These are phyloP conservation scores for Taiozyma onychis DNA, from an alignment of 1,139 yeast genomes.

Conservation along the genomic window DNA sequence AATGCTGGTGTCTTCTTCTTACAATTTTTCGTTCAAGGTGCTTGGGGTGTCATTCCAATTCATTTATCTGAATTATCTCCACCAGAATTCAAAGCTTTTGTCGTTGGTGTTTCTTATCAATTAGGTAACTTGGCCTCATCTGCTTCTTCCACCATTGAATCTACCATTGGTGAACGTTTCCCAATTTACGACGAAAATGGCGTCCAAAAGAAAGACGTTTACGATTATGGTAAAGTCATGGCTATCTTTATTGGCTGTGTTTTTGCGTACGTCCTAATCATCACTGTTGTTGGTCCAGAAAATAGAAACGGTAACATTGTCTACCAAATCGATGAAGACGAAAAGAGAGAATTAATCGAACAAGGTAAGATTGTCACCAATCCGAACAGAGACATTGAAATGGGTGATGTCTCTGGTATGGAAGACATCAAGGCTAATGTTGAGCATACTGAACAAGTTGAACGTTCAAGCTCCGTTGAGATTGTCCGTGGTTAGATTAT, in stretches of 20 bases:
- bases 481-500: background rate
- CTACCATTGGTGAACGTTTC: conserved; percentile 65
- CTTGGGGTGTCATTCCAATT: conserved; percentile 83
- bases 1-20: conserved; percentile 77
- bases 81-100: conserved; percentile 69
- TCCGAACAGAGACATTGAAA: conserved; percentile 10
- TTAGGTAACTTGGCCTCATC: conserved; percentile 80
- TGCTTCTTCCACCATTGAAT: conserved; percentile 79
- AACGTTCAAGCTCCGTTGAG: background rate
- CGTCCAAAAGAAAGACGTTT: conserved; percentile 24
- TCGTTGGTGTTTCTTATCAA: conserved; percentile 73
- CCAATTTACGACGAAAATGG: conserved; percentile 40
- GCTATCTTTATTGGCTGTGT: conserved; percentile 80
- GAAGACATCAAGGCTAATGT: conserved; percentile 7
- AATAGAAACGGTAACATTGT: conserved; percentile 37
- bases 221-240: conserved; percentile 65
- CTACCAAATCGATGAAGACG: conserved; percentile 17
- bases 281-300: conserved; percentile 72
- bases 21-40: conserved; percentile 81
- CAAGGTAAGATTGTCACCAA: conserved; percentile 19
- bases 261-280: conserved; percentile 52
- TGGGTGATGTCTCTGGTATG: conserved; percentile 1
- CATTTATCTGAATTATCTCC: conserved; percentile 75
- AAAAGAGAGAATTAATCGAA: conserved; percentile 11
- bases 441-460: conserved; percentile 2